Evolutionary conservation across 352 stramenopile genomes (phyloP), one percentile per base, ranked within the genome.

Genomic region (Thalassiosira hispida): DNA sequence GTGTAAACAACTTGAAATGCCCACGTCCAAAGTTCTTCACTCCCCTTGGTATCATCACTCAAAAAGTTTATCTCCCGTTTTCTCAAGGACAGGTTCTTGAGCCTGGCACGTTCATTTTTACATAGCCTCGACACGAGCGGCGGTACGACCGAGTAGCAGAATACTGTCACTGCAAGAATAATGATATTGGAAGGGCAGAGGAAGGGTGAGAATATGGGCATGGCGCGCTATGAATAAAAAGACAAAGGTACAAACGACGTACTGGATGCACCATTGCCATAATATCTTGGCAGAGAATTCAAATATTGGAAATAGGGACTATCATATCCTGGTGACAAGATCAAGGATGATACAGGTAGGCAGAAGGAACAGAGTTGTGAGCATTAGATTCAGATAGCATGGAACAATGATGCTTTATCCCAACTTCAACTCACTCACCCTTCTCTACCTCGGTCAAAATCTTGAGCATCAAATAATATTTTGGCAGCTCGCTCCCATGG

Each of bases 391-490:
- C n/a, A n/a, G n/a, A n/a, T n/a, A n/a, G n/a, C n/a, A n/a, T n/a
- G n/a, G n/a, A n/a, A n/a, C n/a, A n/a, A n/a, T n/a, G n/a, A n/a
- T n/a, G n/a, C n/a, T n/a, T n/a, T n/a, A n/a, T n/a, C n/a, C n/a
- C n/a, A n/a, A n/a, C n/a, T n/a, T n/a, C n/a, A n/a, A n/a, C n/a
- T n/a, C n/a, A n/a, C 8, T 38, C 31, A 8, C 76, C 81, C 31
- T 60, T 67, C 46, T 88, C 71, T 29, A 73, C 63, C 47, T 88
- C 76, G 0, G 72, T 52, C 14, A 88, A 35, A 22, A 88, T 81
- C 31, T 85, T 85, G 16, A 88, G 44, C 44, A 88, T 78, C 0
- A 88, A 77, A 79, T 84, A 81, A 55, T 77, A 88, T 22, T 85
- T 61, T n/a, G 46, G 63, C 12, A 86, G 49, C 20, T 80, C 55